Conservation (phyloP, 768 basidiomycete genomes). For the Clathrus columnatus region DNA sequence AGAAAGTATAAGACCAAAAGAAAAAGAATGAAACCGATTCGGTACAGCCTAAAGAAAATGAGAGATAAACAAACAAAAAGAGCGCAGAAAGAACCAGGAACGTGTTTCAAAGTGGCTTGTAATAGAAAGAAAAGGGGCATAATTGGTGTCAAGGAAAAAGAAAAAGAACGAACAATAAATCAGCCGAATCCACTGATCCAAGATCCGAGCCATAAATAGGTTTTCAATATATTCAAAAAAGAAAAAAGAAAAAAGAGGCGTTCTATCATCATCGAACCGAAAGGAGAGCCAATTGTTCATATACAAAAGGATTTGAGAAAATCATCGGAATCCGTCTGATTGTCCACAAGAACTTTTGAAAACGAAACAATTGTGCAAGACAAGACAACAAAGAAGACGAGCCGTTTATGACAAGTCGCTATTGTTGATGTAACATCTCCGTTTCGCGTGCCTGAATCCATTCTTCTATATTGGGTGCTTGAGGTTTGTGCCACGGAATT, state of each 20-base stretch:
- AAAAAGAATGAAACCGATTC: not conserved
- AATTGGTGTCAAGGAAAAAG: too few species aligned
- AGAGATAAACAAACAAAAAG: not conserved
- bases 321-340: too few species aligned
- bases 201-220: not conserved
- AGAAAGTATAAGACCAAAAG: too few species aligned
- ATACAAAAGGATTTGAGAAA: not conserved
- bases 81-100: not conserved
- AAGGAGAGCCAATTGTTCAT: not conserved
- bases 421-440: not conserved
- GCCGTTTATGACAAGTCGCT: not conserved
- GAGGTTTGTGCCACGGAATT: constrained; percentile 7
- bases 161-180: not conserved
- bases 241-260: not conserved
- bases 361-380: too few species aligned
- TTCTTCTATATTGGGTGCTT: constrained; percentile 3
- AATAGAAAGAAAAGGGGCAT: not conserved
- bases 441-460: constrained; percentile 4
- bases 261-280: not conserved
- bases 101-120: not conserved
- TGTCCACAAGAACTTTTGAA: too few species aligned
- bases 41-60: not conserved
- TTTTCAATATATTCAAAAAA: too few species aligned
- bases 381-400: not conserved
- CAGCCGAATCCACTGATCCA: not conserved